Evolutionary conservation across 2,329 filamentous ascomycete species (phyloP).

Genomic region (Exophiala calicioides): DNA sequence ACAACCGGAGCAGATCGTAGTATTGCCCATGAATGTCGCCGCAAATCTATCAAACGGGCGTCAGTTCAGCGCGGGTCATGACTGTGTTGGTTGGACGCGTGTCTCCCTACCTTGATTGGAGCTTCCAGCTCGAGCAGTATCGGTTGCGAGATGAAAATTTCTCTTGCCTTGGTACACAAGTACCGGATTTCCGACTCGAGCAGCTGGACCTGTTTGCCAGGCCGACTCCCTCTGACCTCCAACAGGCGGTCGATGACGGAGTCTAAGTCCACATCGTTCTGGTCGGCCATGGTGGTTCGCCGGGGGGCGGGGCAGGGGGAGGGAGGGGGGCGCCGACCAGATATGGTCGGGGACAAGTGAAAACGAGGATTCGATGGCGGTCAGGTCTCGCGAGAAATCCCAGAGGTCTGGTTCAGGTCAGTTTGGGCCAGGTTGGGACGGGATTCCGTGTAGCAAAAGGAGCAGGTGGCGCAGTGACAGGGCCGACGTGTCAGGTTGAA

Average conservation of each 20-base stretch:
- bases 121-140: constrained; percentile 97
- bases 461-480: constrained; percentile 22
- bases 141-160: constrained; percentile 99
- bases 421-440: constrained; percentile 17
- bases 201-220: constrained; percentile 97
- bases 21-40: constrained; percentile 99
- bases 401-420: constrained; percentile 9
- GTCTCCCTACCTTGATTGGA: constrained; percentile 84
- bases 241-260: constrained; percentile 98
- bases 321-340: constrained; percentile 28
- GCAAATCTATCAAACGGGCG: constrained; percentile 71
- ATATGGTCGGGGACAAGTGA: constrained; percentile 21
- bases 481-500: constrained; percentile 11
- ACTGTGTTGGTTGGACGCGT: background rate
- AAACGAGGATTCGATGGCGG: constrained; percentile 19
- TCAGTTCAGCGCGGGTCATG: constrained; percentile 1
- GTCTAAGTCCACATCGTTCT: constrained; percentile 94
- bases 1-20: constrained; percentile 93
- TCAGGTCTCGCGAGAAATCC: constrained; percentile 5
- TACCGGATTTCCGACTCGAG: constrained; percentile 94
- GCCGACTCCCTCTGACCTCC: constrained; percentile 95
- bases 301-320: constrained; percentile 26
- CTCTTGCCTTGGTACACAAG: constrained; percentile 96
- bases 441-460: constrained; percentile 4
- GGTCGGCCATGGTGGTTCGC: constrained; percentile 65